Base-by-base conservation (phyloP, 805 yeast genomes). In the Wickerhamomyces rabaulensis region DNA sequence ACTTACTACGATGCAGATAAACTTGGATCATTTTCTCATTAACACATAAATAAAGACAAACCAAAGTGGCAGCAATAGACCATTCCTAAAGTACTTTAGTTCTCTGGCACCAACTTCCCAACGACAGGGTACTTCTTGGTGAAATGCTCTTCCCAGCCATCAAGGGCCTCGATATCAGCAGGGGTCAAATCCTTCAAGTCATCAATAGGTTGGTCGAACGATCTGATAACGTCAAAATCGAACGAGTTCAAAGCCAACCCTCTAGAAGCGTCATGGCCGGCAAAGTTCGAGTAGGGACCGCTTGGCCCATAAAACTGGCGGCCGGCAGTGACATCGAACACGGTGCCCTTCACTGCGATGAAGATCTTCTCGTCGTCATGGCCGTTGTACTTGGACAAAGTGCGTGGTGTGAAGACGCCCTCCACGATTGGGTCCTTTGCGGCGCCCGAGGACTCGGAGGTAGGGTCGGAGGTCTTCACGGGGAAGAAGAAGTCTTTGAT, bases 241-340 rank as follows among this genome's bases (percentile, higher is more conserved):
- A 91, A 92, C 16, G 95, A 86, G 65, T 90, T 91, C 57, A 78
- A 70, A 1, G 97, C 97, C 46, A 92, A 75, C 0, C 97, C 98
- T 53, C 98, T 74, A 1, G 95, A 84, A 4, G 97, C 97, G 67
- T 92, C 98, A 55, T 87, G 84, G 2, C 98, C 98, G 0, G 97
- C 97, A 73, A 92, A 92, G 61, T 87, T 88, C 39, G 87, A 82
- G 67, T 92, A 92, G 0, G 97, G 96, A 0, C 97, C 97, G 26
- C 92, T 87, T 7, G 98, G 98, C 0, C 98, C 98, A 65, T 92
- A 92, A 62, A 92, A 91, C 41, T 78, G 77, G 53, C 91, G 78
- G 0, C 95, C 95, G 10, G 73, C 70, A 6, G 87, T 71, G 19
- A 89, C 95, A 60, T 92, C 97, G 58, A 77, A 92, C 3, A 92